Conservation (phyloP, 441 rosid species). For the Arabidopsis hybrid region DNA sequence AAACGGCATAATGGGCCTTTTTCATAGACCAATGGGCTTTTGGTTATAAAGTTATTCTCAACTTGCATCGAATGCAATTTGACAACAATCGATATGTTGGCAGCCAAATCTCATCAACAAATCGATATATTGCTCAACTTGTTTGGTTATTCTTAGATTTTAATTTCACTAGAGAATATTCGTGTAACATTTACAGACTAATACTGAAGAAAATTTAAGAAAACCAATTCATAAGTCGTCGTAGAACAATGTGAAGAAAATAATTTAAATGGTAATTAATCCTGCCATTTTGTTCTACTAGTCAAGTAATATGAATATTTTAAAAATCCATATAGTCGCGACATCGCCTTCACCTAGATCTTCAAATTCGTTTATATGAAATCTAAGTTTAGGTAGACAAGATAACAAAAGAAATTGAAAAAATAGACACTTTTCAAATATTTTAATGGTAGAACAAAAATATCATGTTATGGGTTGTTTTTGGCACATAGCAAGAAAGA, state of each 20-base stretch:
- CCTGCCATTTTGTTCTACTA: background rate
- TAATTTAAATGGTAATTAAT: background rate
- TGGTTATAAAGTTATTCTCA: background rate
- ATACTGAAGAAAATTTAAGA: background rate
- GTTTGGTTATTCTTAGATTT: background rate
- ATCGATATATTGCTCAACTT: background rate
- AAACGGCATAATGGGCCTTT: conserved; percentile 8
- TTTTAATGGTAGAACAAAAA: conserved; percentile 5
- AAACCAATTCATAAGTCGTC: background rate
- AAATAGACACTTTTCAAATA: background rate
- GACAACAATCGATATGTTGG: conserved; percentile 11
- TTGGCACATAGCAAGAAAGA: conserved; percentile 40
- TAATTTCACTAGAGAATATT: background rate
- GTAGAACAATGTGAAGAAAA: background rate
- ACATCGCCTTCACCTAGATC: background rate
- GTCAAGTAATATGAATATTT: background rate
- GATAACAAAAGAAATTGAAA: background rate
- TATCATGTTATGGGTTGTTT: conserved; percentile 37
- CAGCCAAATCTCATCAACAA: background rate
- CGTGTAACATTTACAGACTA: background rate
- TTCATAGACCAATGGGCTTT: background rate
- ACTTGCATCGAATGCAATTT: background rate
- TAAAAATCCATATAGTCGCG: background rate
- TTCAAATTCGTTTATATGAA: conserved; percentile 2
- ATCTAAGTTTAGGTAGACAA: conserved; percentile 16